Percentiles rank a stretch among this genome's conserved stretches.
phyloP scores from a whole-genome alignment of 106 monocot species.

The Dendrobium chrysotoxum region DNA sequence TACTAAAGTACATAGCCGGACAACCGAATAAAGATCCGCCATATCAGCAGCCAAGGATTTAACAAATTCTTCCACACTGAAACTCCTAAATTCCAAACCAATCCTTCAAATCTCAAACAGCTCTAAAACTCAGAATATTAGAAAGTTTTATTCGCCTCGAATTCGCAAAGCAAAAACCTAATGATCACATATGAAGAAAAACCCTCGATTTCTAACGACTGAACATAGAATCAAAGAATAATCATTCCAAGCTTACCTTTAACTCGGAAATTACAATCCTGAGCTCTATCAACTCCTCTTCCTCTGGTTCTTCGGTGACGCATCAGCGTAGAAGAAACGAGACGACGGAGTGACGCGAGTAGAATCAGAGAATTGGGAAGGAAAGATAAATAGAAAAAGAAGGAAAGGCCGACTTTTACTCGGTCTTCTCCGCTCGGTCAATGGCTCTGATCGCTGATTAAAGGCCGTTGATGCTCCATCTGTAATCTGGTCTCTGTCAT shows the following conservation, averaged over 20 bases:
- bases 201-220: not conserved
- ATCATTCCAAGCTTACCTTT: not conserved
- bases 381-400: not conserved
- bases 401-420: conserved; percentile 1
- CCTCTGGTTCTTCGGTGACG: not conserved
- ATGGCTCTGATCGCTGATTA: not conserved
- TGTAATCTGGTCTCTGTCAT: not conserved
- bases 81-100: not conserved
- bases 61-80: not conserved
- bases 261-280: not conserved
- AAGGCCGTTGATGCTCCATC: not conserved
- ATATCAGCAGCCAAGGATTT: not conserved
- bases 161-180: not conserved
- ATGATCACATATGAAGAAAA: not conserved
- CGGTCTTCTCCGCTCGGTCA: not conserved
- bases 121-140: not conserved
- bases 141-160: not conserved
- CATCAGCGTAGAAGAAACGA: not conserved
- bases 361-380: not conserved
- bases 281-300: not conserved
- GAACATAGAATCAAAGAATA: not conserved
- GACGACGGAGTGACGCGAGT: not conserved
- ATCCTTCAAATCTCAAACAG: not conserved
- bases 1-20: too few relatives aligned
- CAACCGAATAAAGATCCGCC: too few relatives aligned